Evolutionary conservation across 768 basidiomycete genomes (phyloP).

Genomic region (Boletus insuetus): DNA sequence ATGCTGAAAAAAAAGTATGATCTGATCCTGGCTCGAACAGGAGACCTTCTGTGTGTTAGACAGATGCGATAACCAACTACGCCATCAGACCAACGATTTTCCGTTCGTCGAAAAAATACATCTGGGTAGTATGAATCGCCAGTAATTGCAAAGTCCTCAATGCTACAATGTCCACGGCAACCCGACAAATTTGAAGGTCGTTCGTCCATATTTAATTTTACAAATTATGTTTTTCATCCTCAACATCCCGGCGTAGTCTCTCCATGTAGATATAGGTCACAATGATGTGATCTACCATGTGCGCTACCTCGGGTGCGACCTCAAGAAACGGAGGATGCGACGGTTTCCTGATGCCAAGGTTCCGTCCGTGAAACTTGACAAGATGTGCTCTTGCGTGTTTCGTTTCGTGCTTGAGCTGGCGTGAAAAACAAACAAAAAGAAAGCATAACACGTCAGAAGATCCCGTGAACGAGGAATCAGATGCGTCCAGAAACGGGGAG

Average conservation of each 20-base stretch:
- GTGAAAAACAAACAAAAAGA: background rate
- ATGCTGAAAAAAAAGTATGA: constrained; percentile 1
- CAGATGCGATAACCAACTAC: constrained; percentile 84
- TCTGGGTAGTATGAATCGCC: too few species aligned
- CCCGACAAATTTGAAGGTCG: background rate
- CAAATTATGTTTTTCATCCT: background rate
- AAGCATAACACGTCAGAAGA: background rate
- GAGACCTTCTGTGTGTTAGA: constrained; percentile 57
- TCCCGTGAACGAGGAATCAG: background rate
- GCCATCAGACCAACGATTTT: constrained; percentile 44
- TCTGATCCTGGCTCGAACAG: constrained; percentile 24
- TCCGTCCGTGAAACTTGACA: constrained; percentile 19
- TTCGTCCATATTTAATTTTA: background rate
- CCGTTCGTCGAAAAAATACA: too few species aligned
- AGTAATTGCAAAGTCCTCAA: too few species aligned
- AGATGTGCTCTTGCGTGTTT: constrained; percentile 11
- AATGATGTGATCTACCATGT: constrained; percentile 32
- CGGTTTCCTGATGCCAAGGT: constrained; percentile 16
- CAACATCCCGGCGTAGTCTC: constrained; percentile 15
- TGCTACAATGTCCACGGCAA: too few species aligned
- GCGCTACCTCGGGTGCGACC: constrained; percentile 21
- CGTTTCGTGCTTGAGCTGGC: constrained; percentile 13
- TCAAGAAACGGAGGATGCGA: constrained; percentile 27
- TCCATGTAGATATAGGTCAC: constrained; percentile 34
- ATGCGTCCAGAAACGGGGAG: background rate